Evolutionary conservation across 768 basidiomycete genomes (phyloP), one percentile per base, ranked within the genome.

Genomic region (Steccherinum ochraceum): DNA sequence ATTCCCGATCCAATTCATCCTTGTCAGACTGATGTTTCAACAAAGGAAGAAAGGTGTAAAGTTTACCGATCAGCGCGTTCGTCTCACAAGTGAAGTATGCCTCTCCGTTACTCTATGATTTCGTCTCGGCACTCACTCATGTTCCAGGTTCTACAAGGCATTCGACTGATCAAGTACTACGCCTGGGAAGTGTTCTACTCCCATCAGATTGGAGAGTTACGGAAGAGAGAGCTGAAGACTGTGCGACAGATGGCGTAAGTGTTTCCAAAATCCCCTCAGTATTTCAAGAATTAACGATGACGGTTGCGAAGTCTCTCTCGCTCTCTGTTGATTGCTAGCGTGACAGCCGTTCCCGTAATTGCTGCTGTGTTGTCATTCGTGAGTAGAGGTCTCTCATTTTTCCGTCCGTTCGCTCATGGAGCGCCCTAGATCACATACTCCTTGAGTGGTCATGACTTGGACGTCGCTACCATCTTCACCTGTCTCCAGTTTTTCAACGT

Each of bases 81-180:
- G 84, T 12, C 69, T 86, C 20, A 75, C 79, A 0, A 81, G 77
- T 1, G 87, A 88, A 65, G 74, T 76, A 27, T 16, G 27, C 27
- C n/a, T 48, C 47, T 4, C n/a, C 19, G 4, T 24, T n/a, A 16
- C 7, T 10, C 5, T 13, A 35, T 42, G n/a, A 48, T 3, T 20
- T 26, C 18, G 12, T 24, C 21, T 10, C 18, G 41, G 7, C 41
- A 43, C 19, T 43, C 19, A 43, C 7, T 45, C 41, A 18, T 44
- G 49, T 11, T 35, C 21, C 53, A 79, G 69, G 74, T 87, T 2
- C 65, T 89, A 12, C 81, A 83, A 62, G 89, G 90, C 2, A 93
- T 96, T 76, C 84, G 89, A 51, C 78, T 96, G 45, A 86, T 96
- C 75, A 96, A 96, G 66, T 84, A 85, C 64, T 94, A 93, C 65